Conservation (phyloP, 108 stramenopile genomes). For the Cyclotella atomus region DNA sequence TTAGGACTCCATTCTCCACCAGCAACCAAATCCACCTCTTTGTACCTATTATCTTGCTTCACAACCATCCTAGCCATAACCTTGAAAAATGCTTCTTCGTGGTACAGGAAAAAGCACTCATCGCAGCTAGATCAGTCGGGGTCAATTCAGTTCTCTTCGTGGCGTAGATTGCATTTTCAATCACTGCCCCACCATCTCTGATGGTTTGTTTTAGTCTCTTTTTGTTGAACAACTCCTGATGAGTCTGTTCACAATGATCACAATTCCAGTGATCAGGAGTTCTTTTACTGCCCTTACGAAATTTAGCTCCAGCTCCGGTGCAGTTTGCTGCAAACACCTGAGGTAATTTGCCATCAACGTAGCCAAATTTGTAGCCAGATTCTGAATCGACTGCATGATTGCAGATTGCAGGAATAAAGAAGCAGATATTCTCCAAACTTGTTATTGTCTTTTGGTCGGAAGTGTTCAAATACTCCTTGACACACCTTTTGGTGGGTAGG, state of each 20-base stretch:
- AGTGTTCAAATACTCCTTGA: too few relatives aligned
- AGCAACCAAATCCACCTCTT: too few relatives aligned
- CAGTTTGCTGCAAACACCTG: background rate
- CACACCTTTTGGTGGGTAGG: too few relatives aligned
- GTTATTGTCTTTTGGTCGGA: background rate
- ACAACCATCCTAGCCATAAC: too few relatives aligned
- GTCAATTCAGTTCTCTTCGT: background rate
- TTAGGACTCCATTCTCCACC: too few relatives aligned
- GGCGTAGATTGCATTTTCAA: background rate
- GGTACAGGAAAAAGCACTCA: background rate
- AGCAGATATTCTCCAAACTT: background rate
- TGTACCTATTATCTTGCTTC: too few relatives aligned
- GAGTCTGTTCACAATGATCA: background rate
- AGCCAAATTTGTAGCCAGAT: background rate
- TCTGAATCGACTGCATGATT: too few relatives aligned
- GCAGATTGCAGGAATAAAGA: too few relatives aligned
- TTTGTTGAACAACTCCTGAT: background rate
- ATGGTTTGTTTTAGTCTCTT: background rate
- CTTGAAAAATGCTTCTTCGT: background rate
- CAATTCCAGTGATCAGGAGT: background rate
- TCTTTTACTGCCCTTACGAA: background rate
- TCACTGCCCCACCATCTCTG: background rate
- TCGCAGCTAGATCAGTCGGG: background rate
- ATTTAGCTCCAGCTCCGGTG: background rate
- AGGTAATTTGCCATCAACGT: background rate